Evolutionary conservation across 73 alveolate genomes (phyloP).

Genomic region (Paramecium caudatum): DNA sequence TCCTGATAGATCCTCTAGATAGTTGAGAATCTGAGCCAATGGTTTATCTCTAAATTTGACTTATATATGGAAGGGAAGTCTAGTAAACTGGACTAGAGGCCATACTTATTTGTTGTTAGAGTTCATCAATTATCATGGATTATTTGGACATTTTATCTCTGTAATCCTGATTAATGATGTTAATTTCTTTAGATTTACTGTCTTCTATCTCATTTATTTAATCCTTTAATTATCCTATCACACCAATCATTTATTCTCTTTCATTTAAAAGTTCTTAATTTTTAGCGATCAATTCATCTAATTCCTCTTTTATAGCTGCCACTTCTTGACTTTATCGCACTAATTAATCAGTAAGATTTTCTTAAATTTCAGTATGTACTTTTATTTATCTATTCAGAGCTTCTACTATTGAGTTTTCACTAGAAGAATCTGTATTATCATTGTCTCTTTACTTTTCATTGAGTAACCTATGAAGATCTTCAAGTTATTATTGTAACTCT

Average conservation of each 20-base stretch:
- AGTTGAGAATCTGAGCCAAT: conserved; percentile 12
- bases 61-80: background rate
- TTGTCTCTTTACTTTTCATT: background rate
- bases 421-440: conserved; percentile 8
- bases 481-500: background rate
- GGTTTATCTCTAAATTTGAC: background rate
- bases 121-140: conserved; percentile 29
- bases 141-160: conserved; percentile 46
- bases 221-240: background rate
- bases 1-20: background rate
- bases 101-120: background rate
- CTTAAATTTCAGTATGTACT: background rate
- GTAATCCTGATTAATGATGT: conserved; percentile 24
- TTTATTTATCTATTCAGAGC: background rate
- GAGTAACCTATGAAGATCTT: background rate
- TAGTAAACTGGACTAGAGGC: background rate
- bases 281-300: background rate
- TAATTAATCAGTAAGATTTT: background rate
- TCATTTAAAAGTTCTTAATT: conserved; percentile 8
- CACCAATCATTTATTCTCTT: background rate
- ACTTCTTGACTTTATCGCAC: background rate
- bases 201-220: background rate
- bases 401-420: background rate
- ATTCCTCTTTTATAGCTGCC: background rate
- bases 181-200: background rate